Evolutionary conservation across 75 land plant species (phyloP), one percentile per base, ranked within the genome.

Genomic region (Cunninghamia lanceolata): DNA sequence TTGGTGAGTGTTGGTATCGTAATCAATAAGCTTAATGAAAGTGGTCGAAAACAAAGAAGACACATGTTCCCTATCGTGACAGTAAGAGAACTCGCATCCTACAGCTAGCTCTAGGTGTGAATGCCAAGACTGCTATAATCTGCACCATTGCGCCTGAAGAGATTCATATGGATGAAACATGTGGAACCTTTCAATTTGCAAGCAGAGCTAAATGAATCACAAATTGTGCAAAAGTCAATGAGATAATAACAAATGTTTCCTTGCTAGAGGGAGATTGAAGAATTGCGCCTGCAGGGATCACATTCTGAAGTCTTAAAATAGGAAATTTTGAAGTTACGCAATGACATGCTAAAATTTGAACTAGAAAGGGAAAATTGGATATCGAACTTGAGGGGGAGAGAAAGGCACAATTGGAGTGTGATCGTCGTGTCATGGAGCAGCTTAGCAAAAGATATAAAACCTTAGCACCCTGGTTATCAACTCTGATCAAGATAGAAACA

Each of bases 91-190:
- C 99, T 66, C 95, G 99, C 40, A 98, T 98, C 77, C 97, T 98
- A 43, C 99, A 98, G 85, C 90, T 96, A 84, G 99, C 99, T 46
- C 89, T 98, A 36, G 99, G 98, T 87, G 99, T 99, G 15, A 98
- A 98, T 94, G 99, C 99, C 34, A 98, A 94, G 89, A 98, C 99
- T 83, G 96, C 99, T 89, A 95, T 98, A 36, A 97, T 98, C 45
- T 98, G 99, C 86, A 98, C 99, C 19, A 86, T 98, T 86, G 99
- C 99, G 86, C 99, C 99, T 78, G 99, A 98, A 76, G 99, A 98
- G 99, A 86, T 93, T 82, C 99, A 98, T 83, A 87, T 95, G 42
- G 99, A 98, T 73, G 99, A 98, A 93, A 94, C 99, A 83, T 92
- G 95, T 84, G 98, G 99, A 80, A 98, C 99, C 43, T 91, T 98